phyloP scores from a whole-genome alignment of 2,329 filamentous ascomycete species.

The Fusarium virguliforme region DNA sequence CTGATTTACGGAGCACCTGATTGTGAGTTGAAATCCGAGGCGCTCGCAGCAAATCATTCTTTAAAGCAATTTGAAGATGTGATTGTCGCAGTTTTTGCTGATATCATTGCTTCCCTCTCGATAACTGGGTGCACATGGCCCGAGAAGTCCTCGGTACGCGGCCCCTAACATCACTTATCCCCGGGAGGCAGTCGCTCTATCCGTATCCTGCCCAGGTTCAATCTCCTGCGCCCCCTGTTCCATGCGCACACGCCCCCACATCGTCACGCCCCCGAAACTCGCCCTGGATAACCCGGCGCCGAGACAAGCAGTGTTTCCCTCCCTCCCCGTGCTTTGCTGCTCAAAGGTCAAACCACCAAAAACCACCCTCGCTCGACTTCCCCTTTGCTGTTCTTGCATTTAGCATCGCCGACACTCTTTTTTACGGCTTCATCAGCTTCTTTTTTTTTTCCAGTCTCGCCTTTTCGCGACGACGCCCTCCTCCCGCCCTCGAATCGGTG shows the following conservation, averaged over 20 bases:
- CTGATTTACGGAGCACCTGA: background rate
- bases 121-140: background rate
- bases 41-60: background rate
- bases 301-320: slow-evolving; percentile 50
- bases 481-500: slow-evolving; percentile 22
- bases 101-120: background rate
- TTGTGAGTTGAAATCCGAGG: background rate
- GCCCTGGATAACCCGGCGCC: slow-evolving; percentile 49
- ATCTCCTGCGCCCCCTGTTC: slow-evolving; percentile 41
- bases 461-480: slow-evolving; percentile 27
- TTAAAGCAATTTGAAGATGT: background rate
- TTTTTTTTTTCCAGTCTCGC: slow-evolving; percentile 36
- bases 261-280: slow-evolving; percentile 29
- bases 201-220: slow-evolving; percentile 33
- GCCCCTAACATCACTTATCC: slow-evolving; percentile 5
- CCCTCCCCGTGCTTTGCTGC: slow-evolving; percentile 34
- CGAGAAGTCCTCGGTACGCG: background rate
- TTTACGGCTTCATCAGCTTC: slow-evolving; percentile 43
- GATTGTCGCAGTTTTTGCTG: background rate
- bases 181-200: slow-evolving; percentile 21
- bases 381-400: slow-evolving; percentile 48
- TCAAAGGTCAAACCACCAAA: slow-evolving; percentile 47
- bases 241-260: slow-evolving; percentile 32
- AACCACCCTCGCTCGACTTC: slow-evolving; percentile 39
- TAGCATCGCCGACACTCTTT: slow-evolving; percentile 49